phyloP scores from a whole-genome alignment of 257 asterid genomes.

The Solanum pinnatisectum region DNA sequence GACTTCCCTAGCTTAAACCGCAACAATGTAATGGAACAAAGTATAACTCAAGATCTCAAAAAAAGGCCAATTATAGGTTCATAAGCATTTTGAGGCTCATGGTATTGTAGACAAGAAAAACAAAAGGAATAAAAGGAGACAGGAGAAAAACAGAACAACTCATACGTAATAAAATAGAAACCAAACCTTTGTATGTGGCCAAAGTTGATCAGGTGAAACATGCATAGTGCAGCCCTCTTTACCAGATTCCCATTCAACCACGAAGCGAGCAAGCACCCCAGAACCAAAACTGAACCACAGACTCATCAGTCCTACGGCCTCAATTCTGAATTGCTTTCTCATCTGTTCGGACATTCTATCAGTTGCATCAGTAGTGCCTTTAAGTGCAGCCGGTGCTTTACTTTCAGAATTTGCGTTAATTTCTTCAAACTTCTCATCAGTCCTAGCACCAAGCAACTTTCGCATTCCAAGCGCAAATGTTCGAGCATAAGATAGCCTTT shows the following conservation, averaged over 20 bases:
- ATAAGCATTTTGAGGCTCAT: neutral
- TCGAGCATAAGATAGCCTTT: slow-evolving; percentile 90
- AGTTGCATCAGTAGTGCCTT: slow-evolving; percentile 34
- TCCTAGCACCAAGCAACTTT: slow-evolving; percentile 77
- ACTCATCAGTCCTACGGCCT: slow-evolving; percentile 96
- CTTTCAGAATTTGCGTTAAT: slow-evolving; percentile 35
- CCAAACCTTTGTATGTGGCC: slow-evolving; percentile 98
- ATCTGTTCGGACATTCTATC: slow-evolving; percentile 76
- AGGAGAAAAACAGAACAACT: neutral
- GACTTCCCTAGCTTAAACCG: neutral
- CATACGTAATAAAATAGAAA: neutral
- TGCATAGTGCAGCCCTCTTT: slow-evolving; percentile 99
- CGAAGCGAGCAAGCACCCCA: slow-evolving; percentile 93
- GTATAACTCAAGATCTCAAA: neutral
- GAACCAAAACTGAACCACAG: slow-evolving; percentile 97
- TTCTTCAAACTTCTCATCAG: slow-evolving; percentile 74
- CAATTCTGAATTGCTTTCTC: slow-evolving; percentile 86
- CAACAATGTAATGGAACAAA: neutral
- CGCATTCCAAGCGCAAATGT: slow-evolving; percentile 85
- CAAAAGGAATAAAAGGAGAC: neutral
- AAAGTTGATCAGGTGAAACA: slow-evolving; percentile 96
- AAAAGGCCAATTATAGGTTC: neutral
- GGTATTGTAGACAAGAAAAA: neutral
- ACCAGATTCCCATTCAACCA: slow-evolving; percentile 96
- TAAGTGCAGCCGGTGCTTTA: slow-evolving; percentile 48